Percentiles rank a stretch among this genome's conserved stretches.
These are phyloP conservation scores for Penicillium pulvis DNA, from an alignment of 495 filamentous ascomycete species.

Conservation along the genomic window DNA sequence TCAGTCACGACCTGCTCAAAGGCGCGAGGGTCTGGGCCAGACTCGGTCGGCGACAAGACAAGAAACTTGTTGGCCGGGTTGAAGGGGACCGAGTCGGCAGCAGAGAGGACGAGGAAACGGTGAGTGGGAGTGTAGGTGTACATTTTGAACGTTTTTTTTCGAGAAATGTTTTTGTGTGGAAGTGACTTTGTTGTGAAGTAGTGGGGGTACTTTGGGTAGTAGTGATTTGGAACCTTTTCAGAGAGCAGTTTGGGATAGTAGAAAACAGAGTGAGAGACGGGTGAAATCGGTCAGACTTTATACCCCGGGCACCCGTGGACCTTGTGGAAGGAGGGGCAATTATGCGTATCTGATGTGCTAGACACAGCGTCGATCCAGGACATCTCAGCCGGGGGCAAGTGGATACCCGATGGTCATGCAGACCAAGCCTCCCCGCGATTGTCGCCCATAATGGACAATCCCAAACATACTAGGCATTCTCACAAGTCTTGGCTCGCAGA, in stretches of 20 bases:
- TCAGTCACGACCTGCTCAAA: conserved; percentile 26
- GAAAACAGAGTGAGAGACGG: conserved; percentile 10
- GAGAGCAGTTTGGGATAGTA: conserved; percentile 6
- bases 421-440: conserved; percentile 26
- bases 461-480: conserved; percentile 23
- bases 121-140: conserved; percentile 38
- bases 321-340: conserved; percentile 31
- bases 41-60: conserved; percentile 41
- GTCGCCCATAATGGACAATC: conserved; percentile 25
- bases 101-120: conserved; percentile 43
- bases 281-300: conserved; percentile 37
- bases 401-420: conserved; percentile 28
- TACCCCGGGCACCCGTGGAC: conserved; percentile 25
- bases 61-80: conserved; percentile 34
- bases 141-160: conserved; percentile 32
- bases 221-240: background rate
- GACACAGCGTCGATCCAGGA: conserved; percentile 35
- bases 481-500: conserved; percentile 31
- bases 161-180: conserved; percentile 8
- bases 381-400: conserved; percentile 27
- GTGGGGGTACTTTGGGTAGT: background rate
- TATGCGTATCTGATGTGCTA: conserved; percentile 25
- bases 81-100: conserved; percentile 20
- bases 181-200: background rate
- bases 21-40: conserved; percentile 31